Base-by-base conservation (phyloP, 2,329 filamentous ascomycete species). In the Cladosporium sp. region DNA sequence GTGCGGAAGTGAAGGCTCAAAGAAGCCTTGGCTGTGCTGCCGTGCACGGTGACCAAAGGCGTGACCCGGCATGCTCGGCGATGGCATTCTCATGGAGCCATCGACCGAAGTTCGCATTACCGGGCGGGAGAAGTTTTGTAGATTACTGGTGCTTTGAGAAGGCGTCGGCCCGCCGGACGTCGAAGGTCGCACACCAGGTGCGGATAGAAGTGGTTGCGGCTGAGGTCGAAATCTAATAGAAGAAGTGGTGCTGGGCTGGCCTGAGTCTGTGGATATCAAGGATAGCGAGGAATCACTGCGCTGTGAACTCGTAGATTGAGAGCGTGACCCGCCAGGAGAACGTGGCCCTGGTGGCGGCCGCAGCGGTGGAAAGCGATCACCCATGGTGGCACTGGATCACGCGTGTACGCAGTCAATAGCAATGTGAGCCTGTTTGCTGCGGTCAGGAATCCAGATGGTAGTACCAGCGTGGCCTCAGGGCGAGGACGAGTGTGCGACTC, bases 21-120 rank as follows among this genome's bases (percentile, higher is more conserved):
- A 92, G 68, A 87, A 84, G 67, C 89, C 89, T 70, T 89, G 88
- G 8, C 84, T 88, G 65, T 88, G 84, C 61, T 89, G 89, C 67
- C 89, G 83, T 64, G 74, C 87, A 74, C 71, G 83, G 74, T 79
- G 88, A 76, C 67, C 78, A 65, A 73, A 74, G 68, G 60, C 63
- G 39, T 64, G 66, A 42, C 58, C 62, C 39, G 65, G 64, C 66
- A 69, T 69, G 20, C 57, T 57, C 11, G 69, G 69, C 30, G 70
- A 69, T 15, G 63, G 60, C 17, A 65, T 64, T 25, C 71, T 64
- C 45, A 63, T 58, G 39, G 61, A 60, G 40, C 65, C 69, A 61
- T 74, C 71, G 19, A 72, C 65, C n/a, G 71, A 72, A n/a, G 66
- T 68, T 28, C 69, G 64, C 39, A 67, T 64, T 20, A 63, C 62